phyloP scores from a whole-genome alignment of 2,329 filamentous ascomycete genomes.

The Diaporthe helianthi region DNA sequence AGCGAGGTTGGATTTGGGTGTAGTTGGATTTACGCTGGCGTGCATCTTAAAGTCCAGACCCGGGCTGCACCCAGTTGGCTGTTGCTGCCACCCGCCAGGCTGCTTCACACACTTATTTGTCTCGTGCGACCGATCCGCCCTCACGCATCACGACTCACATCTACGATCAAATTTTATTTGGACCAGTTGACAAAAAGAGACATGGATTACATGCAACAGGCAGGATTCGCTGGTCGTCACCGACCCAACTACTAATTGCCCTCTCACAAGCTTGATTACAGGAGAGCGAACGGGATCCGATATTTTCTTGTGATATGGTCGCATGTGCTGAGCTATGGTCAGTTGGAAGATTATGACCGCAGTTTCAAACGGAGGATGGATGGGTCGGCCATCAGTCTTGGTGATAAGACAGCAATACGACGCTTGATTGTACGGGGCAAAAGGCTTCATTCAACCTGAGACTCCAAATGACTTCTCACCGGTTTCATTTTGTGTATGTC shows the following conservation, averaged over 20 bases:
- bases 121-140: not conserved
- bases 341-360: not conserved
- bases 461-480: not conserved
- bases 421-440: not conserved
- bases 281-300: conserved; percentile 27
- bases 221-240: conserved; percentile 30
- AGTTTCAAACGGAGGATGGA: too few relatives aligned
- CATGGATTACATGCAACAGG: conserved; percentile 28
- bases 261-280: conserved; percentile 28
- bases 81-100: not conserved
- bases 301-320: conserved; percentile 28
- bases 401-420: not conserved
- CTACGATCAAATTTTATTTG: not conserved
- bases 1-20: not conserved
- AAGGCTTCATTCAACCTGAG: not conserved
- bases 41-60: not conserved
- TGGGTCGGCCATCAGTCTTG: not conserved
- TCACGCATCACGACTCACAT: not conserved
- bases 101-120: not conserved
- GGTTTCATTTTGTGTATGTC: not conserved
- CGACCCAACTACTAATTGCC: conserved; percentile 27
- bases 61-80: not conserved
- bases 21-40: not conserved
- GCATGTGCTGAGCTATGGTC: not conserved
- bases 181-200: not conserved